Conservation (phyloP, 129 eudicot species). For the Helianthus annuus region HanXRQr2.0-SUNRISE NC_035445.2:156951273-156951772, state of each 20-base stretch:
- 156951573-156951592: neutral
- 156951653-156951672: neutral
- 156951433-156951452: neutral
- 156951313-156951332: neutral
- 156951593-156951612: neutral
- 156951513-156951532: neutral
- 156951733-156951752: neutral
- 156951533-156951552: neutral
- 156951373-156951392: neutral
- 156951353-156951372: neutral
- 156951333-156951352: neutral
- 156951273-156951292: neutral
- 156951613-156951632: neutral
- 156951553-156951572: neutral
- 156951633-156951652: neutral
- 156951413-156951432: neutral
- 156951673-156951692: neutral
- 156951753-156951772: slow-evolving; percentile 9
- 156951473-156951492: too few species aligned
- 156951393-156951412: neutral
- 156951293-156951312: slow-evolving; percentile 3
- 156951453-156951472: neutral
- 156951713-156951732: neutral
- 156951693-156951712: neutral
- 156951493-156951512: too few species aligned